A percentile compares a stretch with the other conserved stretches of the same genome.
phyloP scores from a whole-genome alignment of 371 early-diverging fungal genomes.

The Rhizopus stolonifer region DNA sequence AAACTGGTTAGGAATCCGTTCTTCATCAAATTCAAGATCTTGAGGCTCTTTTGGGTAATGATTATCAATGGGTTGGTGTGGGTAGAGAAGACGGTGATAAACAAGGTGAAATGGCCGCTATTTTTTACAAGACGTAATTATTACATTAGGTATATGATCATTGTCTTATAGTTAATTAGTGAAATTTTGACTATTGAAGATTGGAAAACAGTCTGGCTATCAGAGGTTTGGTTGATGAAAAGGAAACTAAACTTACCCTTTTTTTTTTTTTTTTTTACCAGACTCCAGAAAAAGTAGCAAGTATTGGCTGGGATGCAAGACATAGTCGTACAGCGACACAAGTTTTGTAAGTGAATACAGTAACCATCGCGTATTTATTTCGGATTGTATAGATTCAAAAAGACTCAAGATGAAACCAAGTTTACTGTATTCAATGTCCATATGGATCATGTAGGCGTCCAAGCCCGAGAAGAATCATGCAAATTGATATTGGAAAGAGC shows the following conservation, averaged over 20 bases:
- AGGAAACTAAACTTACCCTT: too few relatives aligned
- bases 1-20: conserved; percentile 38
- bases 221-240: conserved; percentile 28
- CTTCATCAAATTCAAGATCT: conserved; percentile 49
- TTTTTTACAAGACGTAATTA: conserved; percentile 51
- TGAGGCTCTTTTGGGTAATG: conserved; percentile 38
- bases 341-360: conserved; percentile 30
- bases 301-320: conserved; percentile 43
- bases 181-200: conserved; percentile 25
- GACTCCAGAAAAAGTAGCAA: conserved; percentile 38
- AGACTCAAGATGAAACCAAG: conserved; percentile 14
- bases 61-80: conserved; percentile 51
- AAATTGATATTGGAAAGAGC: conserved; percentile 24
- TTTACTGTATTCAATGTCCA: conserved; percentile 42
- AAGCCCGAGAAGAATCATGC: conserved; percentile 32
- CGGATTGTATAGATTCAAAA: conserved; percentile 25
- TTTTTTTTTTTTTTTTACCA: conserved; percentile 1
- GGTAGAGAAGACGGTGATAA: conserved; percentile 52
- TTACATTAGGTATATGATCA: too few relatives aligned
- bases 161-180: too few relatives aligned
- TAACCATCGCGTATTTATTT: too few relatives aligned
- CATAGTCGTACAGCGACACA: conserved; percentile 40
- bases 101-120: conserved; percentile 42
- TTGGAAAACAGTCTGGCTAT: conserved; percentile 45
- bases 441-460: conserved; percentile 35